These are phyloP conservation scores for Leptographium lundbergii DNA, from an alignment of 2,329 filamentous ascomycete genomes.

Conservation along the genomic window DNA sequence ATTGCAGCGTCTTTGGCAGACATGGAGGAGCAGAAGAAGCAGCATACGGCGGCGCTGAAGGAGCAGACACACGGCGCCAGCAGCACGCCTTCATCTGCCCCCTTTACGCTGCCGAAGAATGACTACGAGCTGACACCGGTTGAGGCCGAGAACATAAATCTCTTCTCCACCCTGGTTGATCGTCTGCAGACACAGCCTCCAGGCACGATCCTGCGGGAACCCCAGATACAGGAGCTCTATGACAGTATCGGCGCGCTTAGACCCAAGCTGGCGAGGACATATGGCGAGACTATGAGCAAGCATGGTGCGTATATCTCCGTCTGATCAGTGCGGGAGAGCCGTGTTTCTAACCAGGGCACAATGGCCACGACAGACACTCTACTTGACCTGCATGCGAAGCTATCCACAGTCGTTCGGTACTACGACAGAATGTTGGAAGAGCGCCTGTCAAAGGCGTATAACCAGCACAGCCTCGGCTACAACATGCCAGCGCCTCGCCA, in stretches of 20 bases:
- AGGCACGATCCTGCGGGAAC: conserved; percentile 89
- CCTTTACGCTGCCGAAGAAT: conserved; percentile 60
- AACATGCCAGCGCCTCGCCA: conserved; percentile 33
- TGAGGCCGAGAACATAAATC: conserved; percentile 93
- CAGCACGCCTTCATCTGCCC: conserved; percentile 33
- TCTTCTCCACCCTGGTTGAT: conserved; percentile 90
- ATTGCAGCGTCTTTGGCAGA: conserved; percentile 91
- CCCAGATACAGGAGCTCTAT: conserved; percentile 95
- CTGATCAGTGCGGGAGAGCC: background rate
- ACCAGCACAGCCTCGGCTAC: conserved; percentile 62
- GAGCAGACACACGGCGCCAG: conserved; percentile 52
- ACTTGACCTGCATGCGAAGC: conserved; percentile 84
- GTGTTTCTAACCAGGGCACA: background rate
- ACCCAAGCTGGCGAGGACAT: conserved; percentile 87
- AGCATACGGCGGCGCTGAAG: conserved; percentile 72
- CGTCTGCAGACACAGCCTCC: conserved; percentile 89
- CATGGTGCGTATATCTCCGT: conserved; percentile 45
- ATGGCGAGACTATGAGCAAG: conserved; percentile 99
- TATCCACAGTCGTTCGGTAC: conserved; percentile 91
- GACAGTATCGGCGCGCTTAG: conserved; percentile 90
- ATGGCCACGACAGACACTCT: conserved; percentile 56
- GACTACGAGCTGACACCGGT: conserved; percentile 89
- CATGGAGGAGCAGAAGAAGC: conserved; percentile 96
- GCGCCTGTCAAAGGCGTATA: conserved; percentile 82
- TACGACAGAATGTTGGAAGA: conserved; percentile 98